A percentile compares a stretch with the other conserved stretches of the same genome.
Evolutionary conservation across 2,329 filamentous ascomycete genomes (phyloP).

Genomic region (Neofusicoccum kwambonambiense): DNA sequence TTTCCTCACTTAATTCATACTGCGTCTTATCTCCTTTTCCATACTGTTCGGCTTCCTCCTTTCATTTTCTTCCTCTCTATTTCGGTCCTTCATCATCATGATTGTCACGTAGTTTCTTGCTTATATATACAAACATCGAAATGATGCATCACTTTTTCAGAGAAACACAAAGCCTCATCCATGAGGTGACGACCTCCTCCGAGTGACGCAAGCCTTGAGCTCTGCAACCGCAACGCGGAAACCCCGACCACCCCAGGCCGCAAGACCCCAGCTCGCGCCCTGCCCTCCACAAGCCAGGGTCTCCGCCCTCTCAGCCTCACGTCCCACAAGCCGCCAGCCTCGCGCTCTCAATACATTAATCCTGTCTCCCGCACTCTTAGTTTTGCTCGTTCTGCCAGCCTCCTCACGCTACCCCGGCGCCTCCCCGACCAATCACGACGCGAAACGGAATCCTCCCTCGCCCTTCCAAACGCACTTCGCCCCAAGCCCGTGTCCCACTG

Average conservation of each 20-base stretch:
- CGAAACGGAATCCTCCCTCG: neutral
- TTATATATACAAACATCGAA: too few relatives aligned
- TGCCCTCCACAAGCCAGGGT: neutral
- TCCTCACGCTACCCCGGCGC: neutral
- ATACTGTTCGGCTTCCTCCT: too few relatives aligned
- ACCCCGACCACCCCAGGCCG: neutral
- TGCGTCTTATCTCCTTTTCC: too few relatives aligned
- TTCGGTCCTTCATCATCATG: too few relatives aligned
- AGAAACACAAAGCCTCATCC: too few relatives aligned
- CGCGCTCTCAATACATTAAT: neutral
- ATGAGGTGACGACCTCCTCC: too few relatives aligned
- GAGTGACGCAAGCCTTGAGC: too few relatives aligned
- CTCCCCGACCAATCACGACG: neutral
- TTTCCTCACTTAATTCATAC: too few relatives aligned
- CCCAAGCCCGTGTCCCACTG: neutral
- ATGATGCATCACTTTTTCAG: too few relatives aligned
- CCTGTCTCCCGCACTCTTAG: neutral
- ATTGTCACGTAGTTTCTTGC: too few relatives aligned
- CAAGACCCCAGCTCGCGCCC: neutral
- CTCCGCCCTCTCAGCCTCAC: neutral
- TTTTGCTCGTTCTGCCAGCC: neutral
- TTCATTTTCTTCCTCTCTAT: too few relatives aligned
- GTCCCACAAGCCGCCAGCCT: neutral
- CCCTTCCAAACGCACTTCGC: neutral
- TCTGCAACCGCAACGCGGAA: too few relatives aligned